Evolutionary conservation across 306 rosid genomes (phyloP), one percentile per base, ranked within the genome.

Genomic region (Aeschynomene evenia): DNA sequence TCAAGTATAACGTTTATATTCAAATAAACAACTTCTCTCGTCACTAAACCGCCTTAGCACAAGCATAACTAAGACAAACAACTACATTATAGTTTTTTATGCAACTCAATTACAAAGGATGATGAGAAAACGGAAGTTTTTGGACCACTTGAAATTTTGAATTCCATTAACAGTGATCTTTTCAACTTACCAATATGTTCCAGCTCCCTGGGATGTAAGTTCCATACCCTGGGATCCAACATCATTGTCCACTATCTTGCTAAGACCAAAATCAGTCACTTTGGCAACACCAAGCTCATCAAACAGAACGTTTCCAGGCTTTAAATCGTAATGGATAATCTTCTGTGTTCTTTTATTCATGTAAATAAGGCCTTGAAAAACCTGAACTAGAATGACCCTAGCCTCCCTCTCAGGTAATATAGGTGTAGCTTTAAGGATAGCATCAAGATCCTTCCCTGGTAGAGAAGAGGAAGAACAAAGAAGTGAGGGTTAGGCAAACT

Each of bases 181-280:
- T 40, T 61, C 46, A 74, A 77, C 92, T 81, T 78, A 95, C 99
- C 99, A 95, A 81, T 95, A 95, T 68, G 97, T 95, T 69, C 99
- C 99, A 77, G 99, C 99, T 36, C 99, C 99, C 83, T 95, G 99
- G 22, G 99, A 95, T 53, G 99, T 95, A 66, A 95, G 97, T 82
- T 95, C 99, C 99, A 95, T 95, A 40, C 99, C 97, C 91, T 89
- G 97, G 63, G 97, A 95, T 83, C 99, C 99, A 59, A 91, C 99
- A 68, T 95, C 84, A 83, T 87, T 85, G 77, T 95, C 99, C 76
- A 95, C 97, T 63, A 95, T 91, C 87, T 95, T 95, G 84, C 99
- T 95, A 60, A 95, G 97, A 84, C 99, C 99, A 82, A 95, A 95
- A 79, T 95, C 99, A 26, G 99, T 95, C 63, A 95, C 95, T 89